Conservation (phyloP, 2,329 filamentous ascomycete species). For the Zymoseptoria ardabiliae region DNA sequence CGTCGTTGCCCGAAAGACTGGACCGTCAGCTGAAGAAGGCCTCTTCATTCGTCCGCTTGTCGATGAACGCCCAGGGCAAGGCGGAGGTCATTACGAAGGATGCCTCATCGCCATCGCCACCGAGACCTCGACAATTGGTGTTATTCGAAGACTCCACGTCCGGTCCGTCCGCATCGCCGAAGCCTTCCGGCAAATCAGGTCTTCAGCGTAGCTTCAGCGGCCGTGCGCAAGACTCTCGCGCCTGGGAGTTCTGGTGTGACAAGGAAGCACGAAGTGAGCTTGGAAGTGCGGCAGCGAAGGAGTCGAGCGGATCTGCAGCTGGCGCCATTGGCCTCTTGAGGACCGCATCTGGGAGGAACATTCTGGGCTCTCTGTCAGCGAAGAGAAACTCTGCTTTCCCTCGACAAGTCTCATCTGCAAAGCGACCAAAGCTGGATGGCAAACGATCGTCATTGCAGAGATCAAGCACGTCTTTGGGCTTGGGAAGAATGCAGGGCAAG, state of each 20-base stretch:
- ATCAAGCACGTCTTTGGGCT: slow-evolving; percentile 25
- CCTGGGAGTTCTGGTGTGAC: slow-evolving; percentile 88
- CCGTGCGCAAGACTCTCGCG: slow-evolving; percentile 75
- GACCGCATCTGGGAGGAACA: slow-evolving; percentile 55
- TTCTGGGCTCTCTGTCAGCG: slow-evolving; percentile 46
- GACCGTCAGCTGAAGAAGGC: slow-evolving; percentile 22
- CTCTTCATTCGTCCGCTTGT: slow-evolving; percentile 60
- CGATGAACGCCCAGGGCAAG: slow-evolving; percentile 80
- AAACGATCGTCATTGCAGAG: slow-evolving; percentile 27
- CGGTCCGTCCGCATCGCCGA: not conserved
- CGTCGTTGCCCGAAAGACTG: not conserved
- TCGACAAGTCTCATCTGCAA: slow-evolving; percentile 17
- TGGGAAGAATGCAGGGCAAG: slow-evolving; percentile 26
- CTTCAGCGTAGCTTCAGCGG: slow-evolving; percentile 51
- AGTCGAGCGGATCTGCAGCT: slow-evolving; percentile 69
- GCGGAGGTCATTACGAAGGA: slow-evolving; percentile 72
- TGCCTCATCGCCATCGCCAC: slow-evolving; percentile 62
- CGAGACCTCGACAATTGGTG: slow-evolving; percentile 30
- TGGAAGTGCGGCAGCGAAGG: slow-evolving; percentile 72
- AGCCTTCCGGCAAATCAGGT: not conserved
- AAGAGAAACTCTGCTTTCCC: slow-evolving; percentile 54
- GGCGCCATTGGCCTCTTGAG: slow-evolving; percentile 75
- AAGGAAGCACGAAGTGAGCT: slow-evolving; percentile 70
- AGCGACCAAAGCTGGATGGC: slow-evolving; percentile 42
- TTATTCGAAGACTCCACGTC: slow-evolving; percentile 34